A percentile compares a stretch with the other conserved stretches of the same genome.
phyloP scores from a whole-genome alignment of 345 rosid species.

The Populus euphratica region DNA sequence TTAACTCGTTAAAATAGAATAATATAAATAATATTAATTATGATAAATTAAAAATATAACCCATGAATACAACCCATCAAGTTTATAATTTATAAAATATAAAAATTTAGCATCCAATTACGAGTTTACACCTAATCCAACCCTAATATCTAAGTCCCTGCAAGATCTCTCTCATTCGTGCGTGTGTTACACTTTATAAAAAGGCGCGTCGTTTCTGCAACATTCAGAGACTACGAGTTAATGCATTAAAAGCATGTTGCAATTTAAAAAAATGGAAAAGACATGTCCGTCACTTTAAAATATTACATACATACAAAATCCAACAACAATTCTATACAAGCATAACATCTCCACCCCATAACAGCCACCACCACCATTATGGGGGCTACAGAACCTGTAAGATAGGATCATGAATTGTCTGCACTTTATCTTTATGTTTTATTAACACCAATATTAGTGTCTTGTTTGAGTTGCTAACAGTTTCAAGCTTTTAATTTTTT shows the following conservation, averaged over 20 bases:
- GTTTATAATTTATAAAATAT: no score
- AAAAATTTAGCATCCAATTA: no score
- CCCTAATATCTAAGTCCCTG: no score
- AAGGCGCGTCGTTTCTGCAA: neutral
- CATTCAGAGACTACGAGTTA: neutral
- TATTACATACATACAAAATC: neutral
- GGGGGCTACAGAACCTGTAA: slow-evolving; percentile 55
- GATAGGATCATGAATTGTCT: neutral
- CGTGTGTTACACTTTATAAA: neutral
- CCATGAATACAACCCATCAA: no score
- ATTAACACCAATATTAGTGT: neutral
- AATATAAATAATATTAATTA: no score
- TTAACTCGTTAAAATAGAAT: no score
- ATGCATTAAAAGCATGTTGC: neutral
- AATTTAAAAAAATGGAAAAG: neutral
- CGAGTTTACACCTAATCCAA: no score
- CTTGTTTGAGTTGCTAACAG: slow-evolving; percentile 5
- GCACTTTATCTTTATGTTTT: neutral
- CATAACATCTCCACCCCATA: slow-evolving; percentile 12
- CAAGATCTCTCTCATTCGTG: neutral
- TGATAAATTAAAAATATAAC: no score
- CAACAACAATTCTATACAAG: slow-evolving; percentile 12
- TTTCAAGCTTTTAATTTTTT: neutral
- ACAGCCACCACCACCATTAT: slow-evolving; percentile 31
- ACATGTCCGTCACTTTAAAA: slow-evolving; percentile 4